Evolutionary conservation across 192 early-diverging fungal genomes (phyloP), one percentile per base, ranked within the genome.

Genomic region (Radiomyces spectabilis): DNA sequence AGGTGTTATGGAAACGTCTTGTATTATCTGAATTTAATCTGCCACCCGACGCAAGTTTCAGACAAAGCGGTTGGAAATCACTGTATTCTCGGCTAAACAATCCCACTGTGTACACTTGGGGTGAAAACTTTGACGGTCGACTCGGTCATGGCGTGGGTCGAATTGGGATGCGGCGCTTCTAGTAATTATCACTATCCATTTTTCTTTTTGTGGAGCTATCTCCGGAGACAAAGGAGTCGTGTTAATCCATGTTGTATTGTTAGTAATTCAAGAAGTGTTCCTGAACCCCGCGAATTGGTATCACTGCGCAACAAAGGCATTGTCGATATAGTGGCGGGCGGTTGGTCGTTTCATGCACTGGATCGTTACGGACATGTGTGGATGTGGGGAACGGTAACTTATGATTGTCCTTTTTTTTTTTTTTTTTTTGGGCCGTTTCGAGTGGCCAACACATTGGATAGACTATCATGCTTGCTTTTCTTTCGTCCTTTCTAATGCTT

Each of bases 291-390:
- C 22, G 60, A 62, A 26, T 29, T 69, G 19, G 27, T 19, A 4
- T 19, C 41, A 31, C 22, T 69, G 16, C 48, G 52, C 12, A 40
- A 51, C 21, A 69, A 69, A 22, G 41, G 41, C 5, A 63, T 69
- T 33, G 55, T 69, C 3, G 56, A 62, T 43, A 52, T 69, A 29
- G 30, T 54, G 21, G 61, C 67, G 30, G 67, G 67, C 10, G 59
- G 59, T 25, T 69, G 60, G 59, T 69, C 56, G n/a, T 69, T 69
- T 39, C 67, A 69, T 53, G 60, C 50, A 22, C 31, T 69, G 22
- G 55, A 58, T 53, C 41, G 49, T 24, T 13, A 49, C 33, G 67
- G 67, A 10, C 40, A 32, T 5, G 52, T 69, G 3, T 69, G 61
- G 60, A 49, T 53, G 27, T 62, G 59, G 59, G 59, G 59, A 27